Percentiles rank a stretch among this genome's conserved stretches.
Conservation (phyloP, 305 asterid species). For the Fraxinus latifolia region DNA sequence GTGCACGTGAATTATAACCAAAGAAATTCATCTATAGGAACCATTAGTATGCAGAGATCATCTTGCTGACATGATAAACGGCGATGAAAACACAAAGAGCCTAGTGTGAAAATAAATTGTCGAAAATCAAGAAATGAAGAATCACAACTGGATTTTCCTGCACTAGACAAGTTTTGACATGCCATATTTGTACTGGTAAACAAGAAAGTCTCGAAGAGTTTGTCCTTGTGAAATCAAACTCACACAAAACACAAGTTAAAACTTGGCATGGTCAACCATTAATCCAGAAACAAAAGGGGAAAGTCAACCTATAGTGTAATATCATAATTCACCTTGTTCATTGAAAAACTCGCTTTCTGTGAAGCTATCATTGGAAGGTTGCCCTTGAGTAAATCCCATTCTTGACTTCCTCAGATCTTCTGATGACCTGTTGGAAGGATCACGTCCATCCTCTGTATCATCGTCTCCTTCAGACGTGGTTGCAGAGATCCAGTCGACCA, state of each 20-base stretch:
- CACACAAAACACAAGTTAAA: slow-evolving; percentile 7
- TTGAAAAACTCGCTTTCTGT: slow-evolving; percentile 53
- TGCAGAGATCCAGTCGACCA: slow-evolving; percentile 53
- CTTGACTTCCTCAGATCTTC: slow-evolving; percentile 61
- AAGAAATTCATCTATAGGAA: background rate
- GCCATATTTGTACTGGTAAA: background rate
- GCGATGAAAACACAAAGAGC: background rate
- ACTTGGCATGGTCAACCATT: background rate
- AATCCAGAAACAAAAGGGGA: slow-evolving; percentile 11
- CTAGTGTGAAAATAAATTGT: background rate
- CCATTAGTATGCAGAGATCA: background rate
- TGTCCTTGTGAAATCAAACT: background rate
- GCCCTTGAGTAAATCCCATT: slow-evolving; percentile 69
- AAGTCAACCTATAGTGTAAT: background rate
- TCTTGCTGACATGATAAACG: background rate
- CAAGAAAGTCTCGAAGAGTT: background rate
- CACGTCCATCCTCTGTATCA: slow-evolving; percentile 56
- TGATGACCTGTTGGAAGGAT: slow-evolving; percentile 47
- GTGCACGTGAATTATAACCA: background rate
- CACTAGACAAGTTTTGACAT: background rate
- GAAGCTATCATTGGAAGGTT: slow-evolving; percentile 66
- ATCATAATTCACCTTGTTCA: slow-evolving; percentile 60
- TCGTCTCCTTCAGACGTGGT: slow-evolving; percentile 63
- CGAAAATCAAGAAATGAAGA: background rate
- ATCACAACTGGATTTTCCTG: background rate